Evolutionary conservation across 257 asterid genomes (phyloP), one percentile per base, ranked within the genome.

Genomic region (Solanum pimpinellifolium): DNA sequence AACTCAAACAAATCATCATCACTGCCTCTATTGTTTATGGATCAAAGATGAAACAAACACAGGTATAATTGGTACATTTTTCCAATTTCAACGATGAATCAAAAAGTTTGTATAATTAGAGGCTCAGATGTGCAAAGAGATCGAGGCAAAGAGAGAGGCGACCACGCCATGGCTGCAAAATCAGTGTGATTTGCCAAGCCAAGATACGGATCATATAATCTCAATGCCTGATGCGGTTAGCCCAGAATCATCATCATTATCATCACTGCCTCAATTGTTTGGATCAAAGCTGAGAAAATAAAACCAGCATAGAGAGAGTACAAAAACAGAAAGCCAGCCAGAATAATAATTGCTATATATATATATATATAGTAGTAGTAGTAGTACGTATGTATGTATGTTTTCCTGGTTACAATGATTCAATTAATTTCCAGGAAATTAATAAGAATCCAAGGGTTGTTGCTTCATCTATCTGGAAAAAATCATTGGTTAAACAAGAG

Each of bases 401-500:
- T 41, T 41, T 46, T 14, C 60, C 35, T 7, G 27, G 60, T 46
- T 46, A 4, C 65, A 15, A 49, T 29, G 49, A 83, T 52, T 23
- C 72, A 65, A 35, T 27, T 27, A 60, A 20, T 83, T 83, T 56
- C 75, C 86, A 59, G n/a, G 81, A 83, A 41, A 31, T 18, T 56
- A 23, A 60, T 33, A 14, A 8, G 29, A 62, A 41, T 74, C 27
- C 73, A 87, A 83, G 89, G 65, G 83, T 39, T 87, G 60, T 87
- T 83, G 27, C 20, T 69, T 6, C 23, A 1, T 21, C 9, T 12
- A 33, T 27, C 8, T 27, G 2, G 3, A 27, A 65, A 65, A 65
- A 91, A 83, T 78, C 89, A 87, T 41, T 14, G 89, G 91, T 89
- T 42, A 33, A 35, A 77, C 91, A 89, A 89, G 90, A 92, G 87